Conservation (phyloP, 129 eudicot genomes). For the Sambucus nigra region DNA sequence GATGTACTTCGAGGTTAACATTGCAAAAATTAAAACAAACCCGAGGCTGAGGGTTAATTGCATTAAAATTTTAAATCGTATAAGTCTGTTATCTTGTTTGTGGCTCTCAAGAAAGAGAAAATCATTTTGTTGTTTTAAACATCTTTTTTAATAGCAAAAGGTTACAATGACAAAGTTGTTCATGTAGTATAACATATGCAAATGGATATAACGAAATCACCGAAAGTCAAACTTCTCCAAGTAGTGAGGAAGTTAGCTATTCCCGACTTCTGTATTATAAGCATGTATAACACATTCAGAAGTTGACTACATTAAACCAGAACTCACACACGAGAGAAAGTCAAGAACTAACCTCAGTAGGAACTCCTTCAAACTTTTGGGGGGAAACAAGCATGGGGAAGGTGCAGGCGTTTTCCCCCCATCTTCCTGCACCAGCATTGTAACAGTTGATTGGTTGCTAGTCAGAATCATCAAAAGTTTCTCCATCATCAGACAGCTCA, state of each 20-base stretch:
- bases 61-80: too few relatives aligned
- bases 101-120: too few relatives aligned
- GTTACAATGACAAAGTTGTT: too few relatives aligned
- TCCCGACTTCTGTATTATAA: neutral
- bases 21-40: too few relatives aligned
- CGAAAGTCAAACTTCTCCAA: too few relatives aligned
- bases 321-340: neutral
- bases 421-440: constrained; percentile 17
- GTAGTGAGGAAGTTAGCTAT: neutral
- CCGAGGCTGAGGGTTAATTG: too few relatives aligned
- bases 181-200: too few relatives aligned
- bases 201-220: too few relatives aligned
- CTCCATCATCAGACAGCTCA: constrained; percentile 33
- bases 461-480: constrained; percentile 26
- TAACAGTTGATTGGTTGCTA: constrained; percentile 25
- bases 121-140: too few relatives aligned
- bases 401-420: constrained; percentile 19
- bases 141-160: too few relatives aligned
- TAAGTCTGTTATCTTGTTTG: too few relatives aligned
- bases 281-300: neutral
- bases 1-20: too few relatives aligned
- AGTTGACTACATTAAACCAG: neutral
- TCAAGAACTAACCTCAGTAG: constrained; percentile 8
- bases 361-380: neutral
- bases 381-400: neutral